Percentiles rank a stretch among this genome's conserved stretches.
phyloP scores from a whole-genome alignment of 768 basidiomycete genomes.

The Lactarius akahatsu region DNA sequence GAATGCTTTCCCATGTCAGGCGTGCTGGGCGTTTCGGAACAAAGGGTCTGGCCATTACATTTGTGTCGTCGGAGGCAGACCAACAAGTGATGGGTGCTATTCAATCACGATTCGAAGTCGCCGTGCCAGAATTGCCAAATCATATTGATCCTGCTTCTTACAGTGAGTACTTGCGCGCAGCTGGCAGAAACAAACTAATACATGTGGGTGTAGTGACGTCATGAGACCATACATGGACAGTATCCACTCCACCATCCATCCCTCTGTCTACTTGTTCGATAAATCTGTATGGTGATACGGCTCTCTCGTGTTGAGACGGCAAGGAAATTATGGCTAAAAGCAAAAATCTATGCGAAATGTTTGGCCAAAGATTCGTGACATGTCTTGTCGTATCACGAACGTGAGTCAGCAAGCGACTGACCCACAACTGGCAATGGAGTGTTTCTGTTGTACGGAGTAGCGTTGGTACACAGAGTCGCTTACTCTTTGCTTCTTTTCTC shows the following conservation, averaged over 20 bases:
- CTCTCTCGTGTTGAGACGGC: conserved; percentile 6
- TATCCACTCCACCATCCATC: conserved; percentile 7
- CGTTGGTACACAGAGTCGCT: neutral
- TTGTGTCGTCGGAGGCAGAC: conserved; percentile 89
- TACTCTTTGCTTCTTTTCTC: neutral
- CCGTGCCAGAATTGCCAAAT: conserved; percentile 91
- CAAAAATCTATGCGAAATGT: neutral
- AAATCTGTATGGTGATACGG: conserved; percentile 24
- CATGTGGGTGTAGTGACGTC: conserved; percentile 41
- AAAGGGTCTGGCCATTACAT: conserved; percentile 97
- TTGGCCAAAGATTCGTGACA: neutral
- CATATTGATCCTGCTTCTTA: conserved; percentile 93
- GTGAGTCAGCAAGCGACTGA: neutral
- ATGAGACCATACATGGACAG: conserved; percentile 25
- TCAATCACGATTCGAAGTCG: conserved; percentile 96
- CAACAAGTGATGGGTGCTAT: conserved; percentile 93
- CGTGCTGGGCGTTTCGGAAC: conserved; percentile 99
- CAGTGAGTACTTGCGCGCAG: conserved; percentile 56
- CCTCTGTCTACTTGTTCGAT: conserved; percentile 21
- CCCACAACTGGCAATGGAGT: conserved; percentile 1
- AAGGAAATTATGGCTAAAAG: neutral
- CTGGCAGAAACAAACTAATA: conserved; percentile 1
- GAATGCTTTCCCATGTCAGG: conserved; percentile 39
- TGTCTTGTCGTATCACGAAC: neutral
- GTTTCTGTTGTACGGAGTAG: conserved; percentile 1